A percentile compares a stretch with the other conserved stretches of the same genome.
Conservation (phyloP, 1,284 basidiomycete species). For the Filobasidium uniguttulatum region DNA sequence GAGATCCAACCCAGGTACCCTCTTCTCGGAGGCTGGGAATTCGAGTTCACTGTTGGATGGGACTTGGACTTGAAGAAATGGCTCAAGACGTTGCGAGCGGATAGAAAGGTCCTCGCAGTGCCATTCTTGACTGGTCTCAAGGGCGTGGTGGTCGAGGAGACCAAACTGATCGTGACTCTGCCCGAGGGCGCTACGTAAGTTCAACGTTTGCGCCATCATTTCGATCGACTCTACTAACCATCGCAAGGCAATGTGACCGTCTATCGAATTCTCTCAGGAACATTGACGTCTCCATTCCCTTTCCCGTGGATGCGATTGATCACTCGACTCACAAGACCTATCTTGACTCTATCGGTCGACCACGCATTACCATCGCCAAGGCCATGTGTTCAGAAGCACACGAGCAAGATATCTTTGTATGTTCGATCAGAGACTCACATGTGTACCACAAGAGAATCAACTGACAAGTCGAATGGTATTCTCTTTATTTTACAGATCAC, state of each 20-base stretch:
- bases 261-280: constrained; percentile 43
- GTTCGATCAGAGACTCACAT: neutral
- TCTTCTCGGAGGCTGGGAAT: constrained; percentile 94
- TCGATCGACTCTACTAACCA: too few relatives aligned
- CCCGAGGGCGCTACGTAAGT: constrained; percentile 88
- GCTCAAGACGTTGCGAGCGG: constrained; percentile 38
- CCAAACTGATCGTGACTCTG: constrained; percentile 63
- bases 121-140: constrained; percentile 75
- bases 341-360: constrained; percentile 84
- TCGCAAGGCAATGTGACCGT: neutral
- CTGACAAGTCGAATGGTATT: neutral
- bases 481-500: constrained; percentile 48
- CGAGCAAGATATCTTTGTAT: constrained; percentile 36
- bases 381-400: constrained; percentile 64
- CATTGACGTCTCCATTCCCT: constrained; percentile 61
- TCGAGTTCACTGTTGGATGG: constrained; percentile 85
- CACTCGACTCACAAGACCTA: constrained; percentile 65
- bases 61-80: constrained; percentile 64
- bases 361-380: constrained; percentile 60
- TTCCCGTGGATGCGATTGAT: constrained; percentile 51
- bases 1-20: constrained; percentile 86
- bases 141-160: constrained; percentile 68
- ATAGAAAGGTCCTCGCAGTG: constrained; percentile 59
- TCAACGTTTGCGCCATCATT: neutral
- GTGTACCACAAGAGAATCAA: neutral